phyloP scores from a whole-genome alignment of 805 yeast species.

The Hermanozyma aechmeae region DNA sequence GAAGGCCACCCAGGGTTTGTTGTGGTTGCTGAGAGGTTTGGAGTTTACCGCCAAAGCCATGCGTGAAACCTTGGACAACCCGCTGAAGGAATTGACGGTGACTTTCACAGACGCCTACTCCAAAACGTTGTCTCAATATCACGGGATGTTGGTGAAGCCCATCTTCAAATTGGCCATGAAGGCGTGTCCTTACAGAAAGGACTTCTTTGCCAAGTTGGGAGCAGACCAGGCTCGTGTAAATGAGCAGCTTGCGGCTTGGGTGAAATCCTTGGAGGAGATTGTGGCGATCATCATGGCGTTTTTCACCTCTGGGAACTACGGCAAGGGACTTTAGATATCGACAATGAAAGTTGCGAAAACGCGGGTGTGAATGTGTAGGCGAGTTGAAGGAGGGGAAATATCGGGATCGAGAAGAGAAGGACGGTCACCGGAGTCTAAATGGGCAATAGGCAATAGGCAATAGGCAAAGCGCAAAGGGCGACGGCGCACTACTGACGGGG shows the following conservation, averaged over 20 bases:
- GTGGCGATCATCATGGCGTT: conserved; percentile 68
- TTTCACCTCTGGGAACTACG: conserved; percentile 73
- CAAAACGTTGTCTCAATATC: conserved; percentile 74
- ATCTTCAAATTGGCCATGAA: conserved; percentile 91
- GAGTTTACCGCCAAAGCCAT: conserved; percentile 87
- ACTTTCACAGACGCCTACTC: conserved; percentile 80
- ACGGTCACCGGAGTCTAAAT: no score
- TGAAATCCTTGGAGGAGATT: conserved; percentile 63
- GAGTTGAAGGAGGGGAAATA: no score
- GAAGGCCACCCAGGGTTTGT: conserved; percentile 82
- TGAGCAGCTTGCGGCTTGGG: conserved; percentile 63
- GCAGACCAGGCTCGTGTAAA: conserved; percentile 59
- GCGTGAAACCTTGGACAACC: conserved; percentile 64
- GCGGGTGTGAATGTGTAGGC: no score
- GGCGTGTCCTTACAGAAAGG: conserved; percentile 87
- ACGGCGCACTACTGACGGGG: no score
- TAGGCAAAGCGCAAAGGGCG: no score
- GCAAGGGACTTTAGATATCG: conserved; percentile 68
- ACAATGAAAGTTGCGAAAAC: no score
- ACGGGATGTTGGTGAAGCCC: conserved; percentile 74
- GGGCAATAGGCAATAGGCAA: no score
- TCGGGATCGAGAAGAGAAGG: no score
- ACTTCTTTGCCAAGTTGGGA: conserved; percentile 76
- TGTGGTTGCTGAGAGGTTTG: conserved; percentile 82
- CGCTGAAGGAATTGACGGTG: conserved; percentile 55